Evolutionary conservation across 352 stramenopile species (phyloP).

Genomic region (Phytophthora pistaciae): DNA sequence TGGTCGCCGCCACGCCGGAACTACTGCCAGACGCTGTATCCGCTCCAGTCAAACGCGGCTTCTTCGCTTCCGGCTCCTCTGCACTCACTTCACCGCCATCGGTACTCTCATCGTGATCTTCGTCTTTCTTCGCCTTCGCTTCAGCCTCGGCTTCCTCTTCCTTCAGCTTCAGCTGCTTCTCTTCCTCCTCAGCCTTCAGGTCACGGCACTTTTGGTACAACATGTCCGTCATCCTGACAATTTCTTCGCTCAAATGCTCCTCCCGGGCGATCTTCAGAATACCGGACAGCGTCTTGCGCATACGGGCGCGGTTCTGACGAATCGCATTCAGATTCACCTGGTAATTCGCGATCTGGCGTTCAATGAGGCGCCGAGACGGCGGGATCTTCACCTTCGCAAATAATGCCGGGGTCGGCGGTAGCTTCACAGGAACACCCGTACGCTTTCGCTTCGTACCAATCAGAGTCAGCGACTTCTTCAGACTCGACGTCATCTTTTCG

Average conservation of each 20-base stretch:
- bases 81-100: conserved; percentile 18
- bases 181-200: conserved; percentile 58
- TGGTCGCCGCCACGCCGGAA: neutral
- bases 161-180: conserved; percentile 42
- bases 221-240: conserved; percentile 62
- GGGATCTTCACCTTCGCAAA: conserved; percentile 71
- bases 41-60: conserved; percentile 31
- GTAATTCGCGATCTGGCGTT: conserved; percentile 79
- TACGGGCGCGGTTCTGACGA: conserved; percentile 51
- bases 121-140: conserved; percentile 29
- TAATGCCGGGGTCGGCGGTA: conserved; percentile 48
- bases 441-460: conserved; percentile 61
- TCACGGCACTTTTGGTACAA: conserved; percentile 65
- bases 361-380: conserved; percentile 69
- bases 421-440: conserved; percentile 23
- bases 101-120: conserved; percentile 15
- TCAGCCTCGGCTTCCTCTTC: conserved; percentile 36
- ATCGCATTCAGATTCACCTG: conserved; percentile 62
- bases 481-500: conserved; percentile 62
- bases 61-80: conserved; percentile 51
- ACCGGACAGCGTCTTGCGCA: conserved; percentile 57
- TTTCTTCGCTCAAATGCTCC: conserved; percentile 64
- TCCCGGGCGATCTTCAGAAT: conserved; percentile 72
- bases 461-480: conserved; percentile 56
- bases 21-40: conserved; percentile 14